phyloP scores from a whole-genome alignment of 1,139 yeast genomes.

The Meyerozyma smithsonii region DNA sequence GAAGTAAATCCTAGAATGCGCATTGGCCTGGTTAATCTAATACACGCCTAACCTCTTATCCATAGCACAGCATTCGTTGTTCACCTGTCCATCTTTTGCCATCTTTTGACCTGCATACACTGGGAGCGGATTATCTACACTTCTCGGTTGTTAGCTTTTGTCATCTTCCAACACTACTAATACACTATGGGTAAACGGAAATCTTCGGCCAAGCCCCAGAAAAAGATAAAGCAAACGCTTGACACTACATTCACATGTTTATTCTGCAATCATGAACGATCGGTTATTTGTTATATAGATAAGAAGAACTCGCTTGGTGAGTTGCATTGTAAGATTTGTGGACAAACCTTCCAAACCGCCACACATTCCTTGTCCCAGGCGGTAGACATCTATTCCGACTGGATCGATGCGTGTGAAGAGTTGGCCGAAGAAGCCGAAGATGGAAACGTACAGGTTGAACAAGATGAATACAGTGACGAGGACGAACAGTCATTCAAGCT shows the following conservation, averaged over 20 bases:
- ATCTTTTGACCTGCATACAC: neutral
- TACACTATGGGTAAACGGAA: conserved; percentile 82
- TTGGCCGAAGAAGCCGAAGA: conserved; percentile 64
- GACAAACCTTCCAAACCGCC: conserved; percentile 87
- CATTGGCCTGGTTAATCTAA: too few relatives aligned
- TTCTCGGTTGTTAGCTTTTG: neutral
- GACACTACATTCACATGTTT: conserved; percentile 87
- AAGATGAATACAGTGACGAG: conserved; percentile 36
- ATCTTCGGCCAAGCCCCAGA: conserved; percentile 81
- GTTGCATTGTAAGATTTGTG: conserved; percentile 87
- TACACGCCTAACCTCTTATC: too few relatives aligned
- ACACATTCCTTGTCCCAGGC: conserved; percentile 83
- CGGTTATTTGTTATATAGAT: conserved; percentile 84
- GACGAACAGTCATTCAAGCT: conserved; percentile 13
- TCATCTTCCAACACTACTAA: neutral
- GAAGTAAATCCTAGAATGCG: too few relatives aligned
- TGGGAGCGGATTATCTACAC: neutral
- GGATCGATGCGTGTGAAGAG: conserved; percentile 99
- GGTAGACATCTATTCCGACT: conserved; percentile 91
- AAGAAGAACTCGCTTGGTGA: conserved; percentile 84
- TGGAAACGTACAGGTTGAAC: conserved; percentile 22
- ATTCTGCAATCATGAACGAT: conserved; percentile 93
- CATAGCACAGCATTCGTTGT: too few relatives aligned
- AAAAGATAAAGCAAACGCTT: conserved; percentile 71
- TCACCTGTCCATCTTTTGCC: too few relatives aligned